Evolutionary conservation across 192 early-diverging fungal species (phyloP), one percentile per base, ranked within the genome.

Genomic region (Podochytrium sp.): DNA sequence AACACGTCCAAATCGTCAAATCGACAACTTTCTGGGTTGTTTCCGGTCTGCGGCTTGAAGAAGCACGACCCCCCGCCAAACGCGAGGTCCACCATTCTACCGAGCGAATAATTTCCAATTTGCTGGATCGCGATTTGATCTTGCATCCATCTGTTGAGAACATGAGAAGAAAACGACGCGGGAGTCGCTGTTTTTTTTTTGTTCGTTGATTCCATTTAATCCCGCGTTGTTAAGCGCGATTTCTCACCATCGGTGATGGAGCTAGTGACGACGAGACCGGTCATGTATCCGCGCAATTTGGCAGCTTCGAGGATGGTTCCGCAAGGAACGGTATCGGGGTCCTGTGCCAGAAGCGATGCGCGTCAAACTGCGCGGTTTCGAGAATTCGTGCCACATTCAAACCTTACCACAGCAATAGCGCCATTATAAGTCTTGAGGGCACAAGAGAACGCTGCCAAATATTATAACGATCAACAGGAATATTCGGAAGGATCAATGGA

Each of bases 221-320:
- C n/a, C n/a, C n/a, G n/a, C 10, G 10, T 38, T 33, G 20, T n/a
- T n/a, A n/a, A n/a, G n/a, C n/a, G n/a, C 29, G 4, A 34, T 23
- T 29, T 27, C 56, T 35, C 75, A 85, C 84, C 97, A 71, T 99
- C 95, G 2, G 98, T 99, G 41, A 99, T 92, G 37, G 96, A 85
- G 49, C 92, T 94, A 23, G 96, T 99, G 14, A 81, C 95, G 3
- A 99, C 95, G 51, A 98, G 79, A 2, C 96, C 98, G 6, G 98
- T 99, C 6, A 85, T 42, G 84, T 93, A 91, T 2, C 92, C 92
- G 14, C 78, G 61, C 37, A 85, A 79, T 79, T 97, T 95, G n/a
- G 98, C 98, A 0, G 96, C 91, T 76, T 99, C 98, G 39, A 99
- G 78, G 2, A 99, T 79, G 0, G 96, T 99, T 33, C 93, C 98